Base-by-base conservation (phyloP, 1,284 basidiomycete genomes). In the Earliella scabrosa region DNA sequence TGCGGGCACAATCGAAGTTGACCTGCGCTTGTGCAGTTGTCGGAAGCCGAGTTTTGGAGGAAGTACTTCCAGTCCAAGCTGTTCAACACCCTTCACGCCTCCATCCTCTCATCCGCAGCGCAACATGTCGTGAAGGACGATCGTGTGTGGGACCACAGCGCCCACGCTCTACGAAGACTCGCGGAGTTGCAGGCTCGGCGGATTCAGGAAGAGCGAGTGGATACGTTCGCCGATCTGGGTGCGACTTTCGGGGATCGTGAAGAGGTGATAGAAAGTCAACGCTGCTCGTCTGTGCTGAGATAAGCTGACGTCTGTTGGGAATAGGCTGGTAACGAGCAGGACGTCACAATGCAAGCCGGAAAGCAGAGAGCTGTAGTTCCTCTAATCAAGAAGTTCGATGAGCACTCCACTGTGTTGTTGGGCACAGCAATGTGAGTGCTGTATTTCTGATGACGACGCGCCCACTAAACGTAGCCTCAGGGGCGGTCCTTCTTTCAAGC, bases 321-420 rank as follows among this genome's bases (percentile, higher is more conserved):
- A 11, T 58, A 95, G 90, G 90, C 90, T 2, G 92, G 93, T 4
- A 97, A 95, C 63, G 82, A 88, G 58, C 87, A 84, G 69, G 97
- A 99, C 68, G 75, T 93, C 43, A 98, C 97, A 0, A 99, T 99
- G 97, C 92, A 95, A 68, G 88, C 96, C 4, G 97, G 97, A 7
- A 85, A 89, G 63, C 92, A 97, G 70, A 81, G 88, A 46, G 88
- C 88, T 21, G 90, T 92, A 18, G 73, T 99, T 35, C 97, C 97
- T 0, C 81, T 99, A 31, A 98, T 99, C 66, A 83, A 97, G 39
- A 90, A 97, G 66, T 99, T 99, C 77, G 99, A 99, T 68, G 94
- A 98, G 68, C 97, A 99, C 73, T 97, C 94, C 0, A 92, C 96
- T 65, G 81, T 94, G 61, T 75, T 98, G 14, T 77, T 98, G 26